Conservation (phyloP, 2,329 filamentous ascomycete genomes). For the Shiraia sp. region DNA sequence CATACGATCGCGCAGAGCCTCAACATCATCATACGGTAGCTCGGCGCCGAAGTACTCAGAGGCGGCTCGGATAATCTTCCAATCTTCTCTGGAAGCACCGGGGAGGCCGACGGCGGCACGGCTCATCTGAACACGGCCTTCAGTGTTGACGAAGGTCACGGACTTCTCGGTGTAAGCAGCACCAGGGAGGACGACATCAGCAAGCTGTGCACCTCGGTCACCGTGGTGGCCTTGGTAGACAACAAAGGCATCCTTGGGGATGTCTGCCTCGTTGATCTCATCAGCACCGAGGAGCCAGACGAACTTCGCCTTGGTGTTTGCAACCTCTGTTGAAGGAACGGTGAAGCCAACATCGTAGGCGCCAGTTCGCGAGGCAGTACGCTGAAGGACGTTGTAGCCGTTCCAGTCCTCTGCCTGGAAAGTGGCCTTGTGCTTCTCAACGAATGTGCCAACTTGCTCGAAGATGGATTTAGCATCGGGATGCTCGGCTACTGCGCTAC, state of each 20-base stretch:
- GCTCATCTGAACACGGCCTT: slow-evolving; percentile 93
- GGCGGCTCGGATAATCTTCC: slow-evolving; percentile 95
- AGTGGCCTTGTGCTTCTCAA: slow-evolving; percentile 88
- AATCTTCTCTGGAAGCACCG: slow-evolving; percentile 90
- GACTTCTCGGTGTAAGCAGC: slow-evolving; percentile 97
- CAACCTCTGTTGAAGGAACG: slow-evolving; percentile 78
- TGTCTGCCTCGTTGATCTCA: slow-evolving; percentile 80
- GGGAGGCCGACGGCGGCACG: slow-evolving; percentile 86
- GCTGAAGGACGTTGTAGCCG: slow-evolving; percentile 95
- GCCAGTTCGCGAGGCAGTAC: slow-evolving; percentile 86
- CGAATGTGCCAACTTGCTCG: slow-evolving; percentile 85
- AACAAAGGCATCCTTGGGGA: slow-evolving; percentile 94
- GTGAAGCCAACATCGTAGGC: slow-evolving; percentile 97
- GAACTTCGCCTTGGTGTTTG: slow-evolving; percentile 87
- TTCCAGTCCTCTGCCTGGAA: slow-evolving; percentile 93
- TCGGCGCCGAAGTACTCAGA: slow-evolving; percentile 88
- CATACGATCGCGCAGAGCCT: slow-evolving; percentile 89
- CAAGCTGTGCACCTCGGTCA: slow-evolving; percentile 88
- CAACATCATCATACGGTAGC: slow-evolving; percentile 91
- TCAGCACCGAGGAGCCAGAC: slow-evolving; percentile 96
- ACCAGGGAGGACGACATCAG: slow-evolving; percentile 90
- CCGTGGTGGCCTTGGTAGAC: slow-evolving; percentile 99
- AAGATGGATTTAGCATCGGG: slow-evolving; percentile 89
- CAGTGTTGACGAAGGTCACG: slow-evolving; percentile 95
- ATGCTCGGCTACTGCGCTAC: slow-evolving; percentile 90